These are phyloP conservation scores for Naganishia onofrii DNA, from an alignment of 768 basidiomycete species.

Conservation along the genomic window DNA sequence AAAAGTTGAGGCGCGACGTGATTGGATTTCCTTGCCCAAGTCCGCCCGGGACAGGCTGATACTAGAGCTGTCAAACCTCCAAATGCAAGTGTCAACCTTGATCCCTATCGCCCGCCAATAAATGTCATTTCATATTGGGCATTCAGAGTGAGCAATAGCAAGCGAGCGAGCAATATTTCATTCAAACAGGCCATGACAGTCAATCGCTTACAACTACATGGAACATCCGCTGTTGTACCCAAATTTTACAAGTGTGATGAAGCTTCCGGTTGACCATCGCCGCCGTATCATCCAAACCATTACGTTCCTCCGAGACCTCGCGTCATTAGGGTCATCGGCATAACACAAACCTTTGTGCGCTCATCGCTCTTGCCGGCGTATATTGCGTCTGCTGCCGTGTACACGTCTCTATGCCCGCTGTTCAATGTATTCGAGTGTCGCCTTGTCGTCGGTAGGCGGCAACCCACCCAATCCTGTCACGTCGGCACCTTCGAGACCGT, in stretches of 20 bases:
- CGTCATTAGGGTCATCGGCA: neutral
- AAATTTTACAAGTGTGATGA: neutral
- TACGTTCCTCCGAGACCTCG: neutral
- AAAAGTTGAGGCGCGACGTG: too few relatives aligned
- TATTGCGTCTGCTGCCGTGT: neutral
- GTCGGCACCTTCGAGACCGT: conserved; percentile 14
- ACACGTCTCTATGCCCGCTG: neutral
- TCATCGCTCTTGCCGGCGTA: neutral
- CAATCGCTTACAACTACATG: too few relatives aligned
- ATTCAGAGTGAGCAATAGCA: too few relatives aligned
- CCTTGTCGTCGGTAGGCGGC: conserved; percentile 5
- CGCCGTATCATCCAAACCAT: neutral
- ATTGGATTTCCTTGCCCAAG: too few relatives aligned
- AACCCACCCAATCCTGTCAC: neutral
- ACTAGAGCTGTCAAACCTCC: too few relatives aligned
- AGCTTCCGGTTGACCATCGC: neutral
- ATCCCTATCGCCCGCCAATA: too few relatives aligned
- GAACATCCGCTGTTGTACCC: too few relatives aligned
- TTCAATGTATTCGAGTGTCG: conserved; percentile 7
- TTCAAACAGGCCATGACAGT: too few relatives aligned
- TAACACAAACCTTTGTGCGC: neutral
- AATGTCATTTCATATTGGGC: too few relatives aligned
- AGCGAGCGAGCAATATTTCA: too few relatives aligned
- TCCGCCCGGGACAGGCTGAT: too few relatives aligned
- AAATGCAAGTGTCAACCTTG: too few relatives aligned